Evolutionary conservation across 768 basidiomycete genomes (phyloP).

Genomic region (Gloeopeniophorella convolvens): DNA sequence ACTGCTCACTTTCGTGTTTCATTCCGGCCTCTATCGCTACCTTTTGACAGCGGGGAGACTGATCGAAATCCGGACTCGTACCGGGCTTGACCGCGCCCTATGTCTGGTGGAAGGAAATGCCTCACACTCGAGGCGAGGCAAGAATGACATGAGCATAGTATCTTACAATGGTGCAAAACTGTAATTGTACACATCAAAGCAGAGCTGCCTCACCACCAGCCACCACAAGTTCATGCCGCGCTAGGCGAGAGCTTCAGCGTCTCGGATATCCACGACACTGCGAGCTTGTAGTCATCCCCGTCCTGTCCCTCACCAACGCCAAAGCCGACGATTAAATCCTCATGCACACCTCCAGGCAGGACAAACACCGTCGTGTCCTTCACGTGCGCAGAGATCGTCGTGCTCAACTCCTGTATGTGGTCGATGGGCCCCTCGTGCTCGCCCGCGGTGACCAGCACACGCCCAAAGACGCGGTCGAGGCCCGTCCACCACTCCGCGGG

Average conservation of each 20-base stretch:
- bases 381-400: not conserved
- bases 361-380: not conserved
- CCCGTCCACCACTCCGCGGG: not conserved
- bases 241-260: not conserved
- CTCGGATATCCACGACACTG: not conserved
- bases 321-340: slow-evolving; percentile 4
- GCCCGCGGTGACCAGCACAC: not conserved
- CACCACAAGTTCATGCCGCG: no score
- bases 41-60: no score
- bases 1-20: no score
- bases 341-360: slow-evolving; percentile 9
- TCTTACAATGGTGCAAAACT: no score
- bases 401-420: not conserved
- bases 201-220: no score
- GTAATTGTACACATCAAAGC: no score
- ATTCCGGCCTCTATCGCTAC: no score
- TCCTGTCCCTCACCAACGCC: not conserved
- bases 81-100: no score
- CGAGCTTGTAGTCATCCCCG: not conserved
- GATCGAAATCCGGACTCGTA: no score
- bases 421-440: slow-evolving; percentile 1
- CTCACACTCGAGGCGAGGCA: no score
- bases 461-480: not conserved
- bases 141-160: no score
- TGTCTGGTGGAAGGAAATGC: no score